Base-by-base conservation (phyloP, 176 grass and related monocot genomes). In the Lolium perenne region DNA sequence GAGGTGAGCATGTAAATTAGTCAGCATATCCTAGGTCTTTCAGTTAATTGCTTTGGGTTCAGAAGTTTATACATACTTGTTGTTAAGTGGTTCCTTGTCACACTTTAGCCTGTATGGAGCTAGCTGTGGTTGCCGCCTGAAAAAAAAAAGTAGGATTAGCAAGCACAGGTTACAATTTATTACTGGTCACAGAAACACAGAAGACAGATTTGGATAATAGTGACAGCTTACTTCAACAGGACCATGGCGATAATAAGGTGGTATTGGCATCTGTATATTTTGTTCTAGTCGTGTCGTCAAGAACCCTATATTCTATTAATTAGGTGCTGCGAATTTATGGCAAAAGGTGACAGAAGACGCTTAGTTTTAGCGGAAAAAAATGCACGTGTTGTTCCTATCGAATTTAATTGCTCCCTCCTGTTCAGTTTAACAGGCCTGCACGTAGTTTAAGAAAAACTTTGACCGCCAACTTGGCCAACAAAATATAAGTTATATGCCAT, bases 21-120 rank as follows among this genome's bases (percentile, higher is more conserved):
- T 57, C 69, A 78, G 49, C 18, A 60, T 18, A 61, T 3, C 14
- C 8, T 59, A 18, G 49, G 12, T 59, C 77, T 41, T 21, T 47
- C n/a, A 10, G 8, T 57, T 61, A 76, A 87, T 23, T 68, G 74
- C 6, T 55, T 87, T 82, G 74, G 53, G 77, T 79, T 76, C 29
- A 48, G 55, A 82, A 73, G 57, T 84, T 81, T 78, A 29, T 38
- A 72, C 86, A 58, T 94, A 99, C 97, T 90, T 89, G 70, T 78
- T 83, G 83, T 97, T 99, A 83, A 99, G 97, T 80, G 85, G 80
- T 54, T 99, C 97, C 55, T 90, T 93, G 72, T 97, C 97, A 26
- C 97, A 99, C 85, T 94, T 99, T 69, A 99, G 87, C 85, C 94
- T 99, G 86, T 97, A 99, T 2, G 92, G 84, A 78, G 92, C 80